Evolutionary conservation across 2,329 filamentous ascomycete genomes (phyloP).

Genomic region (Aschersonia sp.): DNA sequence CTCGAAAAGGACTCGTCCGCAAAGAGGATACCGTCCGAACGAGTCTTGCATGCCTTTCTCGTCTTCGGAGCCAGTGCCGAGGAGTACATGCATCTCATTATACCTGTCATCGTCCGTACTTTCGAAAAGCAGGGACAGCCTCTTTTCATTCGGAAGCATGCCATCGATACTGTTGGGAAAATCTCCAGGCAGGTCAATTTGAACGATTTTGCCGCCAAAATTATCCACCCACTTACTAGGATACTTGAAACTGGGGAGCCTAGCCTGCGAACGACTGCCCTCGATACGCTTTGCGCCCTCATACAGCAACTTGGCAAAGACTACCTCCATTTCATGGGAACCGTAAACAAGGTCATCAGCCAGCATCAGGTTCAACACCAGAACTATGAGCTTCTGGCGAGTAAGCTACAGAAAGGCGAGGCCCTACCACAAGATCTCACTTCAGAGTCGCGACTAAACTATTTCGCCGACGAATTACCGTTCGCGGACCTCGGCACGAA

Average conservation of each 20-base stretch:
- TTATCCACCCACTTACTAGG: conserved; percentile 83
- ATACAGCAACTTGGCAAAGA: conserved; percentile 95
- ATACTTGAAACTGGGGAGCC: conserved; percentile 63
- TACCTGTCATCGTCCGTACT: conserved; percentile 84
- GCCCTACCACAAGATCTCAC: conserved; percentile 89
- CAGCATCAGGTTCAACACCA: conserved; percentile 71
- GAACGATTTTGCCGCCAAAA: conserved; percentile 90
- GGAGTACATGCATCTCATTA: conserved; percentile 98
- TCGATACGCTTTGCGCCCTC: conserved; percentile 88
- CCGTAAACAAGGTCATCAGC: conserved; percentile 76
- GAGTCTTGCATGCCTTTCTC: conserved; percentile 85
- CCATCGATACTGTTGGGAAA: conserved; percentile 89
- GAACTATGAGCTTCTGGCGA: conserved; percentile 85
- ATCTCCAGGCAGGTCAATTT: conserved; percentile 93
- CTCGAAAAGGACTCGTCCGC: conserved; percentile 71
- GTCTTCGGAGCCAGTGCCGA: conserved; percentile 93
- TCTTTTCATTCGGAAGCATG: conserved; percentile 63
- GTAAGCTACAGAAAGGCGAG: conserved; percentile 88
- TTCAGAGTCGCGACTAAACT: conserved; percentile 66
- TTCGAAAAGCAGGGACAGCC: conserved; percentile 85
- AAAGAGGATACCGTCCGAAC: conserved; percentile 71
- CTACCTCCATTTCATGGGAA: conserved; percentile 85
- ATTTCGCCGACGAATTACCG: conserved; percentile 64
- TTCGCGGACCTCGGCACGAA: conserved; percentile 78
- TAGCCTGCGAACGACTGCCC: conserved; percentile 60